phyloP scores from a whole-genome alignment of 106 monocot species.

The Allium sativum region DNA sequence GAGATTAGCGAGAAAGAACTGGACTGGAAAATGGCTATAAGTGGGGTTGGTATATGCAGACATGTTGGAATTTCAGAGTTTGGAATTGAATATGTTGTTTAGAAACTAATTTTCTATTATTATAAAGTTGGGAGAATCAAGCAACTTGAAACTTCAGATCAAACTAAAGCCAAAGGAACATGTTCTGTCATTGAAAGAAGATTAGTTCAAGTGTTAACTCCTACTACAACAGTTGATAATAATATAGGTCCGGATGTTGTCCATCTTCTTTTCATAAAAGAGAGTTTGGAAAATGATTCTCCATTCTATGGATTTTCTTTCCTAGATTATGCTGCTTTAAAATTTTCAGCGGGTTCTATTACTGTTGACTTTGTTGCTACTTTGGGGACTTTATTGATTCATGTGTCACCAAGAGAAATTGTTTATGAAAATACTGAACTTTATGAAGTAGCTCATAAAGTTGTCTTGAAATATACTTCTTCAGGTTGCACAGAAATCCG shows the following conservation, averaged over 20 bases:
- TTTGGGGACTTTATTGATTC: conserved; percentile 81
- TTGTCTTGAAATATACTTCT: conserved; percentile 69
- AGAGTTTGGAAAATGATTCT: conserved; percentile 30
- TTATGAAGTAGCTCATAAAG: conserved; percentile 52
- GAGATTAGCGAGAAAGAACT: conserved; percentile 94
- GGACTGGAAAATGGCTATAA: conserved; percentile 96
- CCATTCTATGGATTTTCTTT: conserved; percentile 83
- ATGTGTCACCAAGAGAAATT: conserved; percentile 91
- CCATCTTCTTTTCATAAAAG: conserved; percentile 82
- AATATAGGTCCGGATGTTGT: conserved; percentile 62
- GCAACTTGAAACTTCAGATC: conserved; percentile 72
- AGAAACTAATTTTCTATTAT: conserved; percentile 40
- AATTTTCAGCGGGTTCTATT: conserved; percentile 82
- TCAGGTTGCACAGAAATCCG: conserved; percentile 47
- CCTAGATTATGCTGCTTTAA: conserved; percentile 76
- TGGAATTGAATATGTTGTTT: conserved; percentile 92
- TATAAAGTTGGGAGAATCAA: conserved; percentile 98
- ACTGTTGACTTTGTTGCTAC: conserved; percentile 55
- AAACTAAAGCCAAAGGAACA: conserved; percentile 82
- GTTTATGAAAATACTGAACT: conserved; percentile 84
- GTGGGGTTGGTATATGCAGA: conserved; percentile 94
- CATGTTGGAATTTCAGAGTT: conserved; percentile 98
- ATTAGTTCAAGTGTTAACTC: conserved; percentile 59
- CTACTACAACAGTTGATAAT: conserved; percentile 54
- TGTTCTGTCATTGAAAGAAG: too few relatives aligned